Conservation (phyloP, 1,284 basidiomycete species). For the Heimioporus retisporus region DNA sequence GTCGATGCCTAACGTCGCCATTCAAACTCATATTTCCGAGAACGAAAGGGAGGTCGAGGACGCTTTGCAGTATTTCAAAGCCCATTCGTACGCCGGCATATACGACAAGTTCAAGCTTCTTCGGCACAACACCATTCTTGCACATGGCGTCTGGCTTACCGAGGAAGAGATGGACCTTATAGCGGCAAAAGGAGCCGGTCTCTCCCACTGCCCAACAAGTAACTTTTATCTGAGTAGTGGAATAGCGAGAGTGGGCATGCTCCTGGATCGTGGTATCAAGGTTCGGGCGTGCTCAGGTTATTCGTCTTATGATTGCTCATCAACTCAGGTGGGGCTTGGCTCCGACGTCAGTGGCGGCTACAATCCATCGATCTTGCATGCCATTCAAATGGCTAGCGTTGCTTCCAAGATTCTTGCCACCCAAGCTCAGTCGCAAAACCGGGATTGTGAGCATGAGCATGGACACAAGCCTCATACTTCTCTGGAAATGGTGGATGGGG, state of each 20-base stretch:
- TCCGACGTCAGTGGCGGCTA: constrained; percentile 96
- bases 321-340: constrained; percentile 82
- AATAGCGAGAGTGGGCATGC: constrained; percentile 80
- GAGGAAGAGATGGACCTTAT: constrained; percentile 83
- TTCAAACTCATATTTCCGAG: constrained; percentile 97
- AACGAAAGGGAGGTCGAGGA: constrained; percentile 82
- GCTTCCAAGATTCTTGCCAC: constrained; percentile 82
- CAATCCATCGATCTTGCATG: constrained; percentile 85
- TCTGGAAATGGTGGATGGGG: constrained; percentile 11
- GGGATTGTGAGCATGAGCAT: constrained; percentile 12
- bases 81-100: constrained; percentile 77
- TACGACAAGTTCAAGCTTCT: constrained; percentile 89
- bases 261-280: constrained; percentile 90
- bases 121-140: constrained; percentile 85
- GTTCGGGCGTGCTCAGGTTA: constrained; percentile 49
- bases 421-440: constrained; percentile 36
- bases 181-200: constrained; percentile 72
- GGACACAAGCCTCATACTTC: constrained; percentile 14
- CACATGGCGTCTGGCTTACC: constrained; percentile 90
- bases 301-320: constrained; percentile 16
- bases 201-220: constrained; percentile 95
- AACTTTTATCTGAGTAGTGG: constrained; percentile 95
- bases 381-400: constrained; percentile 85
- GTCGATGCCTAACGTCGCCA: constrained; percentile 68
- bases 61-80: constrained; percentile 75